Conservation (phyloP, 108 stramenopile species). For the Epithemia pelagica region DNA sequence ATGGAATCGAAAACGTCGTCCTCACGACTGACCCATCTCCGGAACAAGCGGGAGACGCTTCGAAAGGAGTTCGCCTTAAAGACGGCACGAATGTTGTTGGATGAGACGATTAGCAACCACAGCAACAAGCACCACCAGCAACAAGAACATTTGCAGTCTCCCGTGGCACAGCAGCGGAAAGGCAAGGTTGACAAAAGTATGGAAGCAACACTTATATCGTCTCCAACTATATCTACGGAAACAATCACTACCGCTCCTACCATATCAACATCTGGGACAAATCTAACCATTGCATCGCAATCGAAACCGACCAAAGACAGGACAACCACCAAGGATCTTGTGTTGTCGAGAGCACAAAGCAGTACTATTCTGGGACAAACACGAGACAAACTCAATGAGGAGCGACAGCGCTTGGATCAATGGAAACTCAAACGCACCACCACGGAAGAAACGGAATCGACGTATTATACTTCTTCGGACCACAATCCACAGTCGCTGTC, state of each 20-base stretch:
- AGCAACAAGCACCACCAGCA: not conserved
- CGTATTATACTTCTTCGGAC: not conserved
- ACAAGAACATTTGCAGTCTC: no score
- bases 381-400: not conserved
- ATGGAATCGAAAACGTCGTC: not conserved
- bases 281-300: not conserved
- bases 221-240: not conserved
- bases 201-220: no score
- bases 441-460: not conserved
- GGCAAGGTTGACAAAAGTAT: no score
- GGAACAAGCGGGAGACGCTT: not conserved
- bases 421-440: not conserved
- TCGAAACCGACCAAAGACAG: not conserved
- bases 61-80: not conserved
- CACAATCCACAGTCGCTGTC: not conserved
- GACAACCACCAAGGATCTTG: not conserved
- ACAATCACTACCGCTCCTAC: not conserved
- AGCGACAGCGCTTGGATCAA: not conserved
- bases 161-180: no score
- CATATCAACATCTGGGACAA: not conserved
- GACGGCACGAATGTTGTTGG: not conserved
- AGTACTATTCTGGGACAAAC: not conserved
- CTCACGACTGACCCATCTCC: not conserved
- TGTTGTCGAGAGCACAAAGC: not conserved
- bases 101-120: not conserved